Base-by-base conservation (phyloP, 2,329 filamentous ascomycete species). In the Fusarium sp. region DNA sequence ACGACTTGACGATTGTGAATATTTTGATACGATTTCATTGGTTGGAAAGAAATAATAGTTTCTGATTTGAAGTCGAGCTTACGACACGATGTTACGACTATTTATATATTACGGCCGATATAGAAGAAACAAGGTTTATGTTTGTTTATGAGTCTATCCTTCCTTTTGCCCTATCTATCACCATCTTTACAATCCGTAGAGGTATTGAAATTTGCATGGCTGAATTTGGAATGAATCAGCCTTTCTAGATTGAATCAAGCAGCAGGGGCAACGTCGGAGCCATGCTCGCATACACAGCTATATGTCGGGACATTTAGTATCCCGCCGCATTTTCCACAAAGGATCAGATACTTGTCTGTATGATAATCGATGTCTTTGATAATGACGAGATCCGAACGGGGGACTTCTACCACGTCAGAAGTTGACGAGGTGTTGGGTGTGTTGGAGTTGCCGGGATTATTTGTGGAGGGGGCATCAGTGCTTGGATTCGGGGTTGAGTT, bases 61-160 rank as follows among this genome's bases (percentile, higher is more conserved):
- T 50, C 31, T 73, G 33, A 13, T 49, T 65, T 63, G 33, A 43
- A 34, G 34, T 71, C 55, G 50, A 62, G 31, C 38, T 69, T 56
- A 70, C 50, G 69, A 74, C 52, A 73, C 22, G 72, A 74, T 53
- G 63, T 66, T 57, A 74, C 58, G 72, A 74, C 59, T 63, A 70
- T 45, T 57, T 70, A 73, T 73, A 72, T 49, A 54, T 73, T 65
- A 74, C 72, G 68, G 58, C 70, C 68, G 48, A 71, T 67, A 74
- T 74, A 74, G 68, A 73, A 56, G 58, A 73, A 69, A 71, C 28
- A 49, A 15, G 53, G 39, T 52, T 66, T 60, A 74, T 66, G 55
- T 59, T 20, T 49, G 54, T 58, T 53, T 57, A 40, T 33, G 28
- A 50, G n/a, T 28, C 42, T 38, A 15, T 38, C 9, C 7, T 5